These are phyloP conservation scores for Beauveria scarabaeidicola DNA, from an alignment of 2,329 filamentous ascomycete species.

Conservation along the genomic window DNA sequence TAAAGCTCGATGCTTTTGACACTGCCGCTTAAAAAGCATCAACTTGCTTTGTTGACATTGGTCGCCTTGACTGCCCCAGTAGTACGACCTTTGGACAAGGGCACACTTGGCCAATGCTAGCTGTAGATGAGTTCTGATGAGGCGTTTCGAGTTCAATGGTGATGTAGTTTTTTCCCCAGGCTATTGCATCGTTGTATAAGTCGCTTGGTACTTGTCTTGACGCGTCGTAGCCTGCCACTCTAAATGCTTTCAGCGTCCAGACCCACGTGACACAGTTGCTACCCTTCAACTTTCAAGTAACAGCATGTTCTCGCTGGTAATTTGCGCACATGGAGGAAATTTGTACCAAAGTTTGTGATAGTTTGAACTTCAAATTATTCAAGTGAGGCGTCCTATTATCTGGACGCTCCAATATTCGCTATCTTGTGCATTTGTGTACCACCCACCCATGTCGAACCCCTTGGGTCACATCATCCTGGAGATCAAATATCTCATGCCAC, in stretches of 20 bases:
- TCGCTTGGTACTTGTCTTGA: neutral
- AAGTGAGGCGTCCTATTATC: constrained; percentile 9
- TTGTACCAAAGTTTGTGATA: neutral
- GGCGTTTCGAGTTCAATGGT: too few relatives aligned
- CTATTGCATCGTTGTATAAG: neutral
- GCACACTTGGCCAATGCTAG: neutral
- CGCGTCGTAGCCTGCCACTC: neutral
- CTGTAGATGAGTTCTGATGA: neutral
- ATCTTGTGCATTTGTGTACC: constrained; percentile 1
- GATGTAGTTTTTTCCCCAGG: too few relatives aligned
- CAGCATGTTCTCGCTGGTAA: neutral
- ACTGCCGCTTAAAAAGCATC: neutral
- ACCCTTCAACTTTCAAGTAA: neutral
- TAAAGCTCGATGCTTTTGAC: neutral
- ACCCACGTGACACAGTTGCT: neutral
- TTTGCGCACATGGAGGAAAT: neutral
- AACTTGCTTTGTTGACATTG: neutral
- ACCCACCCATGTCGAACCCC: neutral
- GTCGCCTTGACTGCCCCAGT: too few relatives aligned
- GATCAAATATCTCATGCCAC: neutral
- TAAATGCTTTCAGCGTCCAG: too few relatives aligned
- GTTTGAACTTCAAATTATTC: constrained; percentile 11
- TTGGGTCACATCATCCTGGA: neutral
- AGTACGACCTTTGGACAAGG: neutral
- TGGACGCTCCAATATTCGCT: constrained; percentile 11